Conservation (phyloP, 139 green algal species). For the Chlorella vulgaris region DNA sequence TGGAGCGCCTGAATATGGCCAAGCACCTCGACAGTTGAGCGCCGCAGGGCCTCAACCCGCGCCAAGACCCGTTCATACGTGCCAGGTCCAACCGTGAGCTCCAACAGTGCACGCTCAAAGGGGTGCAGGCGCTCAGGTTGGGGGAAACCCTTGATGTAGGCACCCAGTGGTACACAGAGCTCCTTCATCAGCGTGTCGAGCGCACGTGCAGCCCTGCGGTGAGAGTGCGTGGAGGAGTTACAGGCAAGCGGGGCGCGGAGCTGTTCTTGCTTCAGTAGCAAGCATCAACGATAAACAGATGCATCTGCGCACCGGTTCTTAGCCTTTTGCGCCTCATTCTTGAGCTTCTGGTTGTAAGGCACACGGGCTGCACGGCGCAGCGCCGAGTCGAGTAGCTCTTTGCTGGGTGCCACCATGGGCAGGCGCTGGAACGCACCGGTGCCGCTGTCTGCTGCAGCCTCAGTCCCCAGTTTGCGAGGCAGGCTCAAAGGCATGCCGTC, state of each 20-base stretch:
- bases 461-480: background rate
- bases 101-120: slow-evolving; percentile 90
- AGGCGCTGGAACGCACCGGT: slow-evolving; percentile 63
- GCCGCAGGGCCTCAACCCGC: slow-evolving; percentile 13
- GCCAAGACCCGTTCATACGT: slow-evolving; percentile 66
- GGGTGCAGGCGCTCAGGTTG: slow-evolving; percentile 70
- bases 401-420: slow-evolving; percentile 60
- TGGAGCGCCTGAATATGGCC: slow-evolving; percentile 2
- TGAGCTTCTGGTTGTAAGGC: slow-evolving; percentile 54
- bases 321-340: slow-evolving; percentile 78
- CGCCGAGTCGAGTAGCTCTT: slow-evolving; percentile 71
- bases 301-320: slow-evolving; percentile 62
- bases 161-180: slow-evolving; percentile 44
- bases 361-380: slow-evolving; percentile 60
- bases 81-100: slow-evolving; percentile 82
- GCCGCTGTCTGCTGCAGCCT: slow-evolving; percentile 5
- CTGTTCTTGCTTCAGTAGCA: background rate
- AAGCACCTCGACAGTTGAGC: slow-evolving; percentile 54
- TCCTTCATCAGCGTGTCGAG: slow-evolving; percentile 84
- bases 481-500: background rate
- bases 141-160: slow-evolving; percentile 80
- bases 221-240: too few relatives aligned
- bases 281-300: too few relatives aligned
- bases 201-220: slow-evolving; percentile 57
- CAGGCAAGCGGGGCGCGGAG: too few relatives aligned